These are phyloP conservation scores for Stephania japonica DNA, from an alignment of 164 flowering plant genomes.

Conservation along the genomic window DNA sequence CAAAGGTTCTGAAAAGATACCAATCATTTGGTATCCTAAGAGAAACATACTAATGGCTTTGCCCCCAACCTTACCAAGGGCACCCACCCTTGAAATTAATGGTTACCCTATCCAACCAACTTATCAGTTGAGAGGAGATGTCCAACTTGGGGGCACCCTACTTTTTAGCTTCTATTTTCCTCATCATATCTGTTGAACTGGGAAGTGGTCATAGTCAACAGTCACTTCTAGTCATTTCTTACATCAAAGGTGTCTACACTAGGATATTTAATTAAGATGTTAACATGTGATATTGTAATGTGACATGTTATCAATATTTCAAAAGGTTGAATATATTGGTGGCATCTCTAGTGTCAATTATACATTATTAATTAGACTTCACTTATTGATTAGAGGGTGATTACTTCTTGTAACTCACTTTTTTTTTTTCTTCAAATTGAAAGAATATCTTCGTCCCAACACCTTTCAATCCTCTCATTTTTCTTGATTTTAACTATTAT, in stretches of 20 bases:
- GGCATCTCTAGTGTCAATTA: no score
- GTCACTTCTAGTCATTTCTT: neutral
- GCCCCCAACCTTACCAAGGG: neutral
- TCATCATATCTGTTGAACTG: neutral
- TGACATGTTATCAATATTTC: neutral
- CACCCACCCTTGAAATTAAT: neutral
- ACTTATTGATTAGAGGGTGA: no score
- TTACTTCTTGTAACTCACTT: no score
- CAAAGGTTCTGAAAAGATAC: neutral
- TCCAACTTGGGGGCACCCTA: neutral
- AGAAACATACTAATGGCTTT: neutral
- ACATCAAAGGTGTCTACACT: neutral
- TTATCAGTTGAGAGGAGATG: neutral
- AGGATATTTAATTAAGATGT: neutral
- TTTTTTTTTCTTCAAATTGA: no score
- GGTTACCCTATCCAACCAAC: neutral
- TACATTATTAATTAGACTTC: no score
- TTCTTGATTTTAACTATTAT: no score
- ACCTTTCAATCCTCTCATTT: no score
- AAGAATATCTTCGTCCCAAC: no score
- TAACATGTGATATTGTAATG: neutral
- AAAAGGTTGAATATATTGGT: no score
- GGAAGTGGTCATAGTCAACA: neutral
- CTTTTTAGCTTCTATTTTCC: neutral
- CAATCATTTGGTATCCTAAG: constrained; percentile 2